Base-by-base conservation (phyloP, 306 rosid species). In the Alnus rubra region DNA sequence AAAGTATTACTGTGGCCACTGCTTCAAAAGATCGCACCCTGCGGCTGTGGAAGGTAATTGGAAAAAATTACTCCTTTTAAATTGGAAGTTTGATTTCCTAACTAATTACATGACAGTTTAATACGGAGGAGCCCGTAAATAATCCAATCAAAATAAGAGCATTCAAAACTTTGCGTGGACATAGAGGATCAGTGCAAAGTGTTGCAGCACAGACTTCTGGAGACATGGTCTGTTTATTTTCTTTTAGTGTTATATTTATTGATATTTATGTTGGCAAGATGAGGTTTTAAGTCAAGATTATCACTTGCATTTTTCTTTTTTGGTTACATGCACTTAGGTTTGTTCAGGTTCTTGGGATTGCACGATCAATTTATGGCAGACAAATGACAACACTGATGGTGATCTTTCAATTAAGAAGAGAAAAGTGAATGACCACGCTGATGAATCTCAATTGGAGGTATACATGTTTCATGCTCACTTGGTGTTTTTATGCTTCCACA, bases 301-400 rank as follows among this genome's bases (percentile, higher is more conserved):
- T 77, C 19, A 49, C 71, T 71, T 70, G 30, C 76, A 49, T 33
- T 55, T 47, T 76, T 50, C 74, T 70, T 58, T 19, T 7, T 45
- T n/a, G 16, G 14, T 83, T 78, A 19, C 71, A 69, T 80, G 8
- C 83, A 33, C 60, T 62, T 83, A 95, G 98, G 83, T 95, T 64
- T 95, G 99, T 82, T 95, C 99, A 47, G 96, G 97, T 83, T 91
- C 98, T 78, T 93, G 99, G 98, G 99, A 95, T 89, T 87, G 84
- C 80, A 89, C 87, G 44, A 91, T 95, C 88, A 95, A 87, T 77
- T 72, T 95, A 73, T 93, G 99, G 99, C 82, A 70, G 73, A 89
- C 90, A 35, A 86, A 79, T 81, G 90, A 87, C 80, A 82, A 82
- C 59, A 77, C 78, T 7, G 97, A 87, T 82, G 96, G 86, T 81